A percentile compares a stretch with the other conserved stretches of the same genome.
Evolutionary conservation across 768 basidiomycete species (phyloP).

Genomic region (Tylopilus intermedius): DNA sequence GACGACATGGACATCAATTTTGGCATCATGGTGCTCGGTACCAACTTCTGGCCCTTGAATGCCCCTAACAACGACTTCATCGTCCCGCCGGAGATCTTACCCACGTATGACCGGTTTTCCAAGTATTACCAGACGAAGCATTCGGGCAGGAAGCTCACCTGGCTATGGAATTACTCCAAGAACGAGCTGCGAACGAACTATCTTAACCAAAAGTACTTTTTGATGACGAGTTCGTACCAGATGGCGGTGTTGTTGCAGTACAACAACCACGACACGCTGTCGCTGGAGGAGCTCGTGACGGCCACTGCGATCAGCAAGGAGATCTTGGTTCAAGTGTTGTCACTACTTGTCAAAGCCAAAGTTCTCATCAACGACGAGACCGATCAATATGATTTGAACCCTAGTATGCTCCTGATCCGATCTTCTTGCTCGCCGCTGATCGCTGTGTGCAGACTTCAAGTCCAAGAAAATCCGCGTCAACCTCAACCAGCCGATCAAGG

Average conservation of each 20-base stretch:
- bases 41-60: constrained; percentile 92
- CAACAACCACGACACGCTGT: constrained; percentile 85
- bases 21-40: constrained; percentile 88
- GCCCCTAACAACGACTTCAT: constrained; percentile 81
- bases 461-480: constrained; percentile 93
- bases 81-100: constrained; percentile 81
- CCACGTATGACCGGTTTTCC: constrained; percentile 87
- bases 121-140: constrained; percentile 93
- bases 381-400: constrained; percentile 90
- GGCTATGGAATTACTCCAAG: constrained; percentile 98
- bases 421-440: not conserved
- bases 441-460: constrained; percentile 60
- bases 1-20: constrained; percentile 88
- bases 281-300: constrained; percentile 68
- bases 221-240: constrained; percentile 94
- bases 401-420: constrained; percentile 39
- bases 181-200: constrained; percentile 94
- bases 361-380: constrained; percentile 83
- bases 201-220: constrained; percentile 89
- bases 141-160: constrained; percentile 90
- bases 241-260: constrained; percentile 93
- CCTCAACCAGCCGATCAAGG: constrained; percentile 87
- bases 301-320: constrained; percentile 83
- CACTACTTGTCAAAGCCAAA: constrained; percentile 79
- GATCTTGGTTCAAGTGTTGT: constrained; percentile 60